A percentile compares a stretch with the other conserved stretches of the same genome.
Conservation (phyloP, 306 rosid genomes). For the Fragaria iinumae region DNA sequence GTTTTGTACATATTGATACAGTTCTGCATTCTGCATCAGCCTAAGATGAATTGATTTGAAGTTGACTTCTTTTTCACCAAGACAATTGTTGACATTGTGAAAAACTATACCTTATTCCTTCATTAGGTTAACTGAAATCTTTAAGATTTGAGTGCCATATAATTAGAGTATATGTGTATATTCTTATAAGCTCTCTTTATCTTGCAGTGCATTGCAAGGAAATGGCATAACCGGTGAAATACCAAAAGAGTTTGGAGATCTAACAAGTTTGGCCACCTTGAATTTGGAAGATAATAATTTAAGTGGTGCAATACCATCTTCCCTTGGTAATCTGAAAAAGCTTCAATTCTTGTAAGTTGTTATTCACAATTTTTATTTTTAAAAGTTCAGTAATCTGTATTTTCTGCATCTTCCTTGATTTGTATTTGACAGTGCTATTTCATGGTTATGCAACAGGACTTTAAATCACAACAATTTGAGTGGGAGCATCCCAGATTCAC, state of each 20-base stretch:
- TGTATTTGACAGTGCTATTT: slow-evolving; percentile 25
- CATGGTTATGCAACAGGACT: slow-evolving; percentile 55
- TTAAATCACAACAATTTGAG: slow-evolving; percentile 72
- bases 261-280: slow-evolving; percentile 65
- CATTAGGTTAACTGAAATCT: neutral
- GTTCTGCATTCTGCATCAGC: neutral
- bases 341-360: slow-evolving; percentile 88
- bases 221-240: slow-evolving; percentile 73
- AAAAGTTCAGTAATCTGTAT: slow-evolving; percentile 16
- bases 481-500: slow-evolving; percentile 81
- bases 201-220: slow-evolving; percentile 76
- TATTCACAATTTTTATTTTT: neutral
- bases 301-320: slow-evolving; percentile 76
- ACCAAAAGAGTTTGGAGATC: slow-evolving; percentile 76
- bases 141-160: neutral
- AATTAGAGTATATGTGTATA: neutral
- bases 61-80: slow-evolving; percentile 6
- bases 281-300: slow-evolving; percentile 76
- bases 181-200: slow-evolving; percentile 24
- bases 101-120: neutral
- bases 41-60: slow-evolving; percentile 9
- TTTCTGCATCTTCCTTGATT: slow-evolving; percentile 20
- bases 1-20: neutral
- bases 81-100: neutral
- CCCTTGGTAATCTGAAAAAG: slow-evolving; percentile 69